Conservation (phyloP, 2,329 filamentous ascomycete genomes). For the Cryphonectria nitschkei region DNA sequence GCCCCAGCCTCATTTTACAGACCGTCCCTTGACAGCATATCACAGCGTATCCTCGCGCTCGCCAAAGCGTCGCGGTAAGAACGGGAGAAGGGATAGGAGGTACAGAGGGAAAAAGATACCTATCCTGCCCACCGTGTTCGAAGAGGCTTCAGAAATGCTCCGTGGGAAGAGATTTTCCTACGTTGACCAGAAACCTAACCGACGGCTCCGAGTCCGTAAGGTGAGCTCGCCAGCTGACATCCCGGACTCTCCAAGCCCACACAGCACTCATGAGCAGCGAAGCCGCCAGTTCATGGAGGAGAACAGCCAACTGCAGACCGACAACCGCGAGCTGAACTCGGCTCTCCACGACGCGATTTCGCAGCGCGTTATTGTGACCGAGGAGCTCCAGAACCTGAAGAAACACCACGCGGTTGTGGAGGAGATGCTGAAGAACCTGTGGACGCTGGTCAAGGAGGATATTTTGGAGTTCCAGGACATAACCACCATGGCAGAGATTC, state of each 20-base stretch:
- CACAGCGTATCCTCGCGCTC: neutral
- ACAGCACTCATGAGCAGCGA: neutral
- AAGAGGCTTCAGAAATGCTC: neutral
- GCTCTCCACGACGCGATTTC: conserved; percentile 13
- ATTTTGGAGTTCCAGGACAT: conserved; percentile 2
- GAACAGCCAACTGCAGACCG: neutral
- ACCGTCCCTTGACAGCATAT: neutral
- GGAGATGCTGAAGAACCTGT: conserved; percentile 3
- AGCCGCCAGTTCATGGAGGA: neutral
- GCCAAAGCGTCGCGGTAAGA: neutral
- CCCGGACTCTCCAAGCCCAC: neutral
- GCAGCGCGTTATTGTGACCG: neutral
- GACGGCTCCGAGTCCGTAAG: neutral
- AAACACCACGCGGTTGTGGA: neutral
- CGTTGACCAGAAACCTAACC: neutral
- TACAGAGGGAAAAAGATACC: neutral
- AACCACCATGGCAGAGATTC: conserved; percentile 13
- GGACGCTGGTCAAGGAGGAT: conserved; percentile 11
- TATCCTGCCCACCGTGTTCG: neutral
- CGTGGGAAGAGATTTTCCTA: neutral
- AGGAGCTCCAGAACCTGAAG: conserved; percentile 12
- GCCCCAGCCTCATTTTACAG: neutral
- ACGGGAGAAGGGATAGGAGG: neutral
- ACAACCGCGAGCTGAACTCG: conserved; percentile 8
- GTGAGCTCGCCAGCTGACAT: neutral